Percentiles rank a stretch among this genome's conserved stretches.
These are phyloP conservation scores for Plasmopara viticola DNA, from an alignment of 352 stramenopile genomes.

Conservation along the genomic window DNA sequence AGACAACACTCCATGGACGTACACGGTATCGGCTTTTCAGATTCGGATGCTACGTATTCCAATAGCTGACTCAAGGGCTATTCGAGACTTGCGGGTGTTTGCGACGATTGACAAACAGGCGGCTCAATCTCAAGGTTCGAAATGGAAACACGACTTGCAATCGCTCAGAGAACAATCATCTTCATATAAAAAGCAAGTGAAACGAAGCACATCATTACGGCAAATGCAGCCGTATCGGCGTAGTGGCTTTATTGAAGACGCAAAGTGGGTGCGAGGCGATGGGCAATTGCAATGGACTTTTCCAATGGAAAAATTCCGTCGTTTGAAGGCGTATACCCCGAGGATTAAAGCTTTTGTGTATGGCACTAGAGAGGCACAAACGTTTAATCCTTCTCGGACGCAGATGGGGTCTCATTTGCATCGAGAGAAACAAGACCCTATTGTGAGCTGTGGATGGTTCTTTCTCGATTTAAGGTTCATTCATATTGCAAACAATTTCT, in stretches of 20 bases:
- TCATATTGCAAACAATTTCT: background rate
- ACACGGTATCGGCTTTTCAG: constrained; percentile 30
- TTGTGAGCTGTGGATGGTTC: constrained; percentile 75
- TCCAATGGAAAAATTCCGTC: constrained; percentile 51
- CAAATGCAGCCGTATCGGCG: constrained; percentile 11
- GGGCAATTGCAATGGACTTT: constrained; percentile 57
- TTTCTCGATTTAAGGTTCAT: constrained; percentile 68
- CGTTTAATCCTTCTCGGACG: constrained; percentile 8
- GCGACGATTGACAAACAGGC: constrained; percentile 44
- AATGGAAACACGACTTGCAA: constrained; percentile 43
- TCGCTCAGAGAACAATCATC: constrained; percentile 1
- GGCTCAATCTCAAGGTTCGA: constrained; percentile 40
- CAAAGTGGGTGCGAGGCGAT: constrained; percentile 39
- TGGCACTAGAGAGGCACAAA: constrained; percentile 33
- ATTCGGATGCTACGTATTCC: constrained; percentile 47
- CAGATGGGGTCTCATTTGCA: constrained; percentile 13
- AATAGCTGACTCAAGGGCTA: constrained; percentile 19
- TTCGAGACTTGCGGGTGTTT: constrained; percentile 58
- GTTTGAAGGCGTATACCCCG: constrained; percentile 56
- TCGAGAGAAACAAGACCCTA: constrained; percentile 27
- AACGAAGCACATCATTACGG: background rate
- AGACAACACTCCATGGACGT: constrained; percentile 44
- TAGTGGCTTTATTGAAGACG: constrained; percentile 50
- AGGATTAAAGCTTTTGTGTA: constrained; percentile 71
- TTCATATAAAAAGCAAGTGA: background rate